Conservation (phyloP, 2,329 filamentous ascomycete genomes). For the Nemania diffusa region DNA sequence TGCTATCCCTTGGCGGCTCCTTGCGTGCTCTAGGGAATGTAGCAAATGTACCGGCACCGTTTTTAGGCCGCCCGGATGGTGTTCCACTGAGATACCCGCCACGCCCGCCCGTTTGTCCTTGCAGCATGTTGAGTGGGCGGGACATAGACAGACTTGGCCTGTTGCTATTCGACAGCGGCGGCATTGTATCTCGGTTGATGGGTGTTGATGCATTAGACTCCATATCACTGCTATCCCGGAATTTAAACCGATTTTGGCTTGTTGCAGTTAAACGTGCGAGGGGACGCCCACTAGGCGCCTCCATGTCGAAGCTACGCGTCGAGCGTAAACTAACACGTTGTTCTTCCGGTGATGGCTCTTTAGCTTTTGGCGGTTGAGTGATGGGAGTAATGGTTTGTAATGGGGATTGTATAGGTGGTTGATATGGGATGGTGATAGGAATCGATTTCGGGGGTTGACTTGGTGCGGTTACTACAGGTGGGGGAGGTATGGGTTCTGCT, state of each 20-base stretch:
- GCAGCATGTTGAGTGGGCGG: neutral
- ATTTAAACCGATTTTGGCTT: constrained; percentile 42
- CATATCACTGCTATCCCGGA: constrained; percentile 48
- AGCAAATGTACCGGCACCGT: constrained; percentile 43
- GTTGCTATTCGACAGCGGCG: constrained; percentile 39
- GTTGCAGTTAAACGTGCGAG: constrained; percentile 25
- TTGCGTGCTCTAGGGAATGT: constrained; percentile 45
- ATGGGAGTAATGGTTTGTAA: constrained; percentile 3
- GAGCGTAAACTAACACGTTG: constrained; percentile 32
- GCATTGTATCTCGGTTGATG: constrained; percentile 8
- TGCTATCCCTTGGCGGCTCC: constrained; percentile 35
- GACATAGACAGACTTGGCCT: constrained; percentile 36
- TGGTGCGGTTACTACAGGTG: constrained; percentile 11
- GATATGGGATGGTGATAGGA: constrained; percentile 6
- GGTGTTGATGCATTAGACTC: constrained; percentile 42
- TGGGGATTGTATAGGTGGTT: constrained; percentile 1
- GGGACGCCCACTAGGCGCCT: constrained; percentile 15
- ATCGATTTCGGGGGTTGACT: constrained; percentile 11
- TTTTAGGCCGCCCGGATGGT: constrained; percentile 38
- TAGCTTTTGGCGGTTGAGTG: constrained; percentile 23
- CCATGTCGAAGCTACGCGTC: constrained; percentile 25
- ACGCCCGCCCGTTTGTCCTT: constrained; percentile 9
- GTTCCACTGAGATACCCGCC: neutral
- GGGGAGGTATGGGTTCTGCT: constrained; percentile 17
- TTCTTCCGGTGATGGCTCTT: constrained; percentile 15